A percentile compares a stretch with the other conserved stretches of the same genome.
Evolutionary conservation across 352 stramenopile genomes (phyloP).

Genomic region (Phytopythium aichiense): DNA sequence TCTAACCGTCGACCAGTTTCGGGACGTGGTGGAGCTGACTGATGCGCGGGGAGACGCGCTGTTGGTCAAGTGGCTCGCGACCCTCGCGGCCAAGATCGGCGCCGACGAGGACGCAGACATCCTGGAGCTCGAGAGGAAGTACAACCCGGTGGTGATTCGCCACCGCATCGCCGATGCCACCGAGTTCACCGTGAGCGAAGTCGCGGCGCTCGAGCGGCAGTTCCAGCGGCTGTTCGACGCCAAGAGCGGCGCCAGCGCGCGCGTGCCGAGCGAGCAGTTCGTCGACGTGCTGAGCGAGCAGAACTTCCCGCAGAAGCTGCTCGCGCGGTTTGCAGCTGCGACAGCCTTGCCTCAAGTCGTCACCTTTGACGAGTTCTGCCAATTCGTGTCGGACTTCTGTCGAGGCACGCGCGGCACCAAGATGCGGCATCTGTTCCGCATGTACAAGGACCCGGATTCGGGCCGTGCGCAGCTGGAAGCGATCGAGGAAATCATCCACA

Average conservation of each 20-base stretch:
- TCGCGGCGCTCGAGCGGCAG: conserved; percentile 70
- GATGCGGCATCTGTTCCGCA: conserved; percentile 47
- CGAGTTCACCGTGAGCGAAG: conserved; percentile 66
- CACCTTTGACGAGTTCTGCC: conserved; percentile 81
- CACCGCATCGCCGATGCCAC: conserved; percentile 71
- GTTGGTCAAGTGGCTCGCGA: conserved; percentile 58
- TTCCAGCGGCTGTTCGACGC: conserved; percentile 76
- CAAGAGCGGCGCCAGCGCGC: conserved; percentile 62
- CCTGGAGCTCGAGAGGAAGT: conserved; percentile 65
- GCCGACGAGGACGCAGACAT: conserved; percentile 68
- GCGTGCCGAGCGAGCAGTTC: conserved; percentile 58
- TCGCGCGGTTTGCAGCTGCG: conserved; percentile 42
- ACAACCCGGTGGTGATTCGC: conserved; percentile 78
- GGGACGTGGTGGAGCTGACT: conserved; percentile 41
- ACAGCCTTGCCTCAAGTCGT: conserved; percentile 45
- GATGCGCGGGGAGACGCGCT: conserved; percentile 51
- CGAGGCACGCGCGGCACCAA: conserved; percentile 41
- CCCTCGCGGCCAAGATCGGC: conserved; percentile 63
- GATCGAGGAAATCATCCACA: conserved; percentile 42
- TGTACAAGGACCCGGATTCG: conserved; percentile 39
- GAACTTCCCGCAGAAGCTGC: conserved; percentile 37
- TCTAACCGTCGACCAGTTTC: conserved; percentile 65
- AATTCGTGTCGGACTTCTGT: conserved; percentile 73
- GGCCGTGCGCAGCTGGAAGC: conserved; percentile 28
- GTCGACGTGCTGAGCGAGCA: conserved; percentile 41